Base-by-base conservation (phyloP, 1,284 basidiomycete species). In the Ganoderma leucocontextum region DNA sequence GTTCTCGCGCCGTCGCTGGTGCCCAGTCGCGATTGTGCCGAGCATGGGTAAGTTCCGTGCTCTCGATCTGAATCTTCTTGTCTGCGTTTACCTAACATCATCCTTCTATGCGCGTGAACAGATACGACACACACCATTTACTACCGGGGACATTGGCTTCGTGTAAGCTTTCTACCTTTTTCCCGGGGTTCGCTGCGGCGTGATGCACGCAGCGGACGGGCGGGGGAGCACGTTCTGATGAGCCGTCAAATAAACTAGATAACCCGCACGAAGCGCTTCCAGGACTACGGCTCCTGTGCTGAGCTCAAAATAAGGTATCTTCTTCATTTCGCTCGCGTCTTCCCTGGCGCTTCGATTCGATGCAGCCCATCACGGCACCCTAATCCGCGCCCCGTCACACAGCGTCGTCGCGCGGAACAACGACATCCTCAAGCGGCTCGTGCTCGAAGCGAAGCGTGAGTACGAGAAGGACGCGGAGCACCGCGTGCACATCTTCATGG, bases 391-490 rank as follows among this genome's bases (percentile, higher is more conserved):
- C 65, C 63, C 62, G 58, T 59, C 58, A 33, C 36, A 15, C 73
- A 94, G 93, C 71, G 93, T 95, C 64, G 91, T 95, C 59, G 93
- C 93, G 25, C 90, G 93, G 58, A 95, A 88, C 78, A 95, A 95
- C 75, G 91, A 92, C 77, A 92, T 95, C 68, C 82, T 95, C 74
- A 95, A 95, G 85, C 90, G 88, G 77, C 85, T 95, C 25, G 93
- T 95, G 17, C 80, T 95, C 47, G 93, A 95, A 79, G 93, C 93
- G 35, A 94, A 94, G 81, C 87, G 89, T 65, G 92, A 94, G 71
- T 95, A 95, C 73, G 93, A 95, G 80, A 94, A 93, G 80, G 93
- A 95, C 79, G 92, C 93, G 67, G 92, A 94, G 74, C 93, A 95
- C 76, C 89, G 92, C 69, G 93, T 95, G 63, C 93, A 95, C 76